Evolutionary conservation across 768 basidiomycete genomes (phyloP), one percentile per base, ranked within the genome.

Genomic region (Russula foetens): DNA sequence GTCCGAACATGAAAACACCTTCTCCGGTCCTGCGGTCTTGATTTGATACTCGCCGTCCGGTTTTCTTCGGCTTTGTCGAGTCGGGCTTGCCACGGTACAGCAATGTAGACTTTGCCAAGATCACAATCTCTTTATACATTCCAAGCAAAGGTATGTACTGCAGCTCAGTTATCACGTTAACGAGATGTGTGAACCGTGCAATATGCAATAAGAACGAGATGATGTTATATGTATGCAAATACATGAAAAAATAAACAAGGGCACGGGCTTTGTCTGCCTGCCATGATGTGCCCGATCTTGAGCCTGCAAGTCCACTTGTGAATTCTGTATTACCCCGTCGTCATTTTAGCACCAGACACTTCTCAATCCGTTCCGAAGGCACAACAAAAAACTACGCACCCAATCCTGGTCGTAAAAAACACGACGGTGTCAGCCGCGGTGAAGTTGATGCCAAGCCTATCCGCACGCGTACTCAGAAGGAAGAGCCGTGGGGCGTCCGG

Each of bases 231-330:
- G 35, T 35, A 51, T 24, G n/a, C 33, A 53, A 53, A 19, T 39
- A 53, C 17, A 53, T 26, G 24, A 53, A 41, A 3, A n/a, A 41
- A 53, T 53, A 53, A 53, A 53, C 23, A 53, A 53, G 12, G 17
- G 77, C 54, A 97, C 93, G 0, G 93, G 92, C 65, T 78, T 85
- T 29, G 84, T 97, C 74, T 98, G 96, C 1, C 96, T 97, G 50
- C 98, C 98, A 12, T 96, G 84, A 72, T 99, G 96, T 0, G 94
- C 94, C 38, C 96, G 81, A 67, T 97, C 96, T 70, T 94, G 91
- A 0, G 96, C 96, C 74, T 99, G 96, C 2, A 90, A 77, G 65
- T 99, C 96, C 85, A 95, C 94, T 75, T 97, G 95, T 0, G 95
- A 94, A 67, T 92, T 92, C 90, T 92, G 58, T 5, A 21, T n/a